phyloP scores from a whole-genome alignment of 352 stramenopile genomes.

The Pythium sp. region DNA sequence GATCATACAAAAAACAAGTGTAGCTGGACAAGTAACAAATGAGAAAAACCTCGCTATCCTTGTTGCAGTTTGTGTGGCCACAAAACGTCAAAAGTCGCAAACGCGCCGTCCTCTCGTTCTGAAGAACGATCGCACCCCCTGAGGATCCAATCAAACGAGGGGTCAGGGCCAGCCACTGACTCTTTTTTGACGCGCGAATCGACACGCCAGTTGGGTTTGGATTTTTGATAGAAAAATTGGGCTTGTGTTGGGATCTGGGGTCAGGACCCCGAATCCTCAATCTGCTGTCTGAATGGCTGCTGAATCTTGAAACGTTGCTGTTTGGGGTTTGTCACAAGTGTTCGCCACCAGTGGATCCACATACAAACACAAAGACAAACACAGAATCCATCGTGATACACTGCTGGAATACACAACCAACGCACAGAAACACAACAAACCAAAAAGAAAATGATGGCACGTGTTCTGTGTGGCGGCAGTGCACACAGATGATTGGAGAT shows the following conservation, averaged over 20 bases:
- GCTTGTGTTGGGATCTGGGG: neutral
- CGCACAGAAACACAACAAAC: neutral
- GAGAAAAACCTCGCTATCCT: neutral
- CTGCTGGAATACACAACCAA: neutral
- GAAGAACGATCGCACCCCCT: constrained; percentile 19
- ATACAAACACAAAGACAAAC: neutral
- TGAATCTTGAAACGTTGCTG: constrained; percentile 5
- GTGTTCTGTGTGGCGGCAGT: neutral
- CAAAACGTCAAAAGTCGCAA: neutral
- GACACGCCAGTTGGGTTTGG: neutral
- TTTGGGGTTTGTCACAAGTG: neutral
- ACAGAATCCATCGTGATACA: neutral
- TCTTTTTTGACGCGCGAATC: constrained; percentile 9
- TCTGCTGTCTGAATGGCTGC: neutral
- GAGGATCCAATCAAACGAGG: constrained; percentile 18
- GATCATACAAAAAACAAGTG: neutral
- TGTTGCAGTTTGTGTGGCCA: constrained; percentile 8
- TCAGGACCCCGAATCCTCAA: neutral
- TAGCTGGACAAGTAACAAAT: neutral
- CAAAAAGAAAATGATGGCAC: neutral
- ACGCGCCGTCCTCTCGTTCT: constrained; percentile 10
- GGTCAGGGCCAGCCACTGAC: constrained; percentile 9
- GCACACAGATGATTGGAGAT: neutral
- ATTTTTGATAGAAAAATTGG: too few species aligned
- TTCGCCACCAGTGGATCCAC: neutral